phyloP scores from a whole-genome alignment of 2,329 filamentous ascomycete genomes.

The Cladobotryum mycophilum region DNA sequence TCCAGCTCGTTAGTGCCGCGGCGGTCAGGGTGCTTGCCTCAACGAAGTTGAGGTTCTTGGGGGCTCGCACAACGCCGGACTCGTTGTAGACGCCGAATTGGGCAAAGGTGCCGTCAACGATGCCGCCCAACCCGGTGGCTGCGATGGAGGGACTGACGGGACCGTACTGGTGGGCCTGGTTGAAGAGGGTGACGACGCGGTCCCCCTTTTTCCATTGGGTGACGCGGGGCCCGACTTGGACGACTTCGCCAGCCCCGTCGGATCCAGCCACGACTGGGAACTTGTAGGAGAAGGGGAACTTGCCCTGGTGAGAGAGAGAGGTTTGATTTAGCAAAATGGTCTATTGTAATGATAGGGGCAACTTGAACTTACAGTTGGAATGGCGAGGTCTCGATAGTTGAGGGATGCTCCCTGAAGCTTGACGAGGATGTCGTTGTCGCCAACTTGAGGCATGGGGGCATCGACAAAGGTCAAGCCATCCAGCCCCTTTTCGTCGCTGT shows the following conservation, averaged over 20 bases:
- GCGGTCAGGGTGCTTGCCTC: conserved; percentile 46
- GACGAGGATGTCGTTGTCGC: no score
- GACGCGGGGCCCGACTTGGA: conserved; percentile 41
- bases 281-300: conserved; percentile 17
- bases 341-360: no score
- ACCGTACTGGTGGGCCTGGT: conserved; percentile 18
- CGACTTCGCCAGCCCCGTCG: conserved; percentile 46
- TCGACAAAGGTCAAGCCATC: no score
- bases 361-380: no score
- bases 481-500: no score
- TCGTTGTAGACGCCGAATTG: conserved; percentile 25
- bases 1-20: conserved; percentile 52
- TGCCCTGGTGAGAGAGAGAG: no score
- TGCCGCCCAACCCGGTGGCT: conserved; percentile 18
- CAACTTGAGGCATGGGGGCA: no score
- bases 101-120: conserved; percentile 26
- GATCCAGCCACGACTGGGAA: conserved; percentile 29
- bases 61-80: conserved; percentile 56
- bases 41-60: conserved; percentile 38
- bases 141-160: conserved; percentile 25
- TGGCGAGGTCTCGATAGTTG: no score
- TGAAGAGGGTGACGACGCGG: conserved; percentile 36
- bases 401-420: no score
- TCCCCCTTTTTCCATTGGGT: conserved; percentile 45
- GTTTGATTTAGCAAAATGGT: no score